Evolutionary conservation across 164 flowering plant species (phyloP).

Genomic region (Vitis amurensis): DNA sequence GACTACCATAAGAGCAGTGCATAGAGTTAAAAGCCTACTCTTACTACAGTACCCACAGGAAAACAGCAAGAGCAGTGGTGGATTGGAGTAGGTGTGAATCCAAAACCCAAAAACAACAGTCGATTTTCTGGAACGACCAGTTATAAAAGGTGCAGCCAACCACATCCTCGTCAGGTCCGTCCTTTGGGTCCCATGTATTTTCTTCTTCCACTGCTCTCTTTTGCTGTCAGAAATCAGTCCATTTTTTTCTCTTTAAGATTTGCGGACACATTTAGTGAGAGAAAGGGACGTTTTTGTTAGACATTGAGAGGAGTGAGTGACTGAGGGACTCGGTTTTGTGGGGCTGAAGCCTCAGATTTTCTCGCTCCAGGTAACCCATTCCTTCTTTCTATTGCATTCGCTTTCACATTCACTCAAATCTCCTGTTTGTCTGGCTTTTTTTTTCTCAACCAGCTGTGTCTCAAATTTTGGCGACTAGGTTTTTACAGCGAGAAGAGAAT

Average conservation of each 20-base stretch:
- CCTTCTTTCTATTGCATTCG: neutral
- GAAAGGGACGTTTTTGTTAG: slow-evolving; percentile 3
- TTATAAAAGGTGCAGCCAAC: slow-evolving; percentile 7
- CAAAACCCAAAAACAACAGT: slow-evolving; percentile 5
- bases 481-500: too few relatives aligned
- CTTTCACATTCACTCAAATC: neutral
- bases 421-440: neutral
- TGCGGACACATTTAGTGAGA: slow-evolving; percentile 1
- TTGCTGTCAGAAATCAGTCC: slow-evolving; percentile 9
- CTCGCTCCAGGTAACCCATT: slow-evolving; percentile 11
- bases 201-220: slow-evolving; percentile 23
- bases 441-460: neutral
- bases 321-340: neutral
- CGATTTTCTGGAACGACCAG: slow-evolving; percentile 9
- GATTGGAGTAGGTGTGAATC: neutral
- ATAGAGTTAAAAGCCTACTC: too few relatives aligned
- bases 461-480: neutral
- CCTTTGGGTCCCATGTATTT: slow-evolving; percentile 22
- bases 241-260: neutral
- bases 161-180: slow-evolving; percentile 30
- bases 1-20: too few relatives aligned
- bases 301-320: neutral
- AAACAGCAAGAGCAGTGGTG: neutral
- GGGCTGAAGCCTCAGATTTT: neutral
- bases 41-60: neutral